phyloP scores from a whole-genome alignment of 1,284 basidiomycete genomes.

The Takashimella tepidaria region DNA sequence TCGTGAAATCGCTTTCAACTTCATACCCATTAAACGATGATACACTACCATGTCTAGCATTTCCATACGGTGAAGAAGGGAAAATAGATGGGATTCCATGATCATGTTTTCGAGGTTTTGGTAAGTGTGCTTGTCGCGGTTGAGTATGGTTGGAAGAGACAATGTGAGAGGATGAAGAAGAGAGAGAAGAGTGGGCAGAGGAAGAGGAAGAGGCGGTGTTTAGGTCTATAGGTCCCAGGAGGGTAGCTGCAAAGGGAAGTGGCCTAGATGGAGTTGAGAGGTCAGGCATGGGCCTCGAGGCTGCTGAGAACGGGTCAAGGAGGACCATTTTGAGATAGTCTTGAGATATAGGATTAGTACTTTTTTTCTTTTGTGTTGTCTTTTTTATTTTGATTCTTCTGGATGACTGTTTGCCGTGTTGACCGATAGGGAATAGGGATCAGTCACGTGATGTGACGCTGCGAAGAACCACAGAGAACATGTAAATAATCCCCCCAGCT shows the following conservation, averaged over 20 bases:
- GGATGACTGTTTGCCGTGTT: too few species aligned
- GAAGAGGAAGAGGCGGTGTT: slow-evolving; percentile 8
- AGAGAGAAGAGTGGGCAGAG: neutral
- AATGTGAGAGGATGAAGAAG: slow-evolving; percentile 4
- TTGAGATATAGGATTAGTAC: too few species aligned
- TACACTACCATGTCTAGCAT: slow-evolving; percentile 14
- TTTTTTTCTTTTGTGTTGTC: too few species aligned
- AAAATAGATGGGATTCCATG: slow-evolving; percentile 18
- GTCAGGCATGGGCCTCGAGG: slow-evolving; percentile 38
- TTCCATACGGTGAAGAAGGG: slow-evolving; percentile 21
- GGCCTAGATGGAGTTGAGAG: slow-evolving; percentile 35
- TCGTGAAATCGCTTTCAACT: neutral
- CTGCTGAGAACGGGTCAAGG: slow-evolving; percentile 41
- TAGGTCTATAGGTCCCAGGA: slow-evolving; percentile 23
- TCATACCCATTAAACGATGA: neutral
- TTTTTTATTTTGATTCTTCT: too few species aligned
- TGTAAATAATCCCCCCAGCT: too few species aligned
- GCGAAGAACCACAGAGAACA: too few species aligned
- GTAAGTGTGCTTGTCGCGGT: slow-evolving; percentile 14
- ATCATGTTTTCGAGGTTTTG: slow-evolving; percentile 17
- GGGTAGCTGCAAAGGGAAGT: slow-evolving; percentile 38
- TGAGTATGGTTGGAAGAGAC: too few species aligned
- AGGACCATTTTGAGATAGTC: too few species aligned
- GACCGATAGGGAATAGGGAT: too few species aligned
- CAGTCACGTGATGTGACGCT: too few species aligned